These are phyloP conservation scores for Gardenia jasminoides DNA, from an alignment of 257 asterid genomes.

Conservation along the genomic window DNA sequence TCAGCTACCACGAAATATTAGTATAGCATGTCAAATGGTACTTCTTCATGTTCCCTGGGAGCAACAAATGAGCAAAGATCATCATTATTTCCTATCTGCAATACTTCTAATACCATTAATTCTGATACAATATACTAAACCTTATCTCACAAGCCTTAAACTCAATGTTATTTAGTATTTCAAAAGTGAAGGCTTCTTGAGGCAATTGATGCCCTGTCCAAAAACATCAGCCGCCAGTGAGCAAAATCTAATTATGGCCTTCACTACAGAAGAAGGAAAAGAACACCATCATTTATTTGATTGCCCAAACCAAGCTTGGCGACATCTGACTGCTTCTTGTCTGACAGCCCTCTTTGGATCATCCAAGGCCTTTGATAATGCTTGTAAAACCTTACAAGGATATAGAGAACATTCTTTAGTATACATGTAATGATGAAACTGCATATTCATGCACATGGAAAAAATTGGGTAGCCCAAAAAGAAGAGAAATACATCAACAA, in stretches of 20 bases:
- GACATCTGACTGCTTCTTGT: slow-evolving; percentile 87
- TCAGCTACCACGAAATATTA: background rate
- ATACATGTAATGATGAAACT: background rate
- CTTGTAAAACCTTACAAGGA: slow-evolving; percentile 65
- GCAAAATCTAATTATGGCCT: background rate
- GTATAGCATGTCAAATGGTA: background rate
- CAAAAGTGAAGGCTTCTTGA: slow-evolving; percentile 48
- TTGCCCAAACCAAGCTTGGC: slow-evolving; percentile 70
- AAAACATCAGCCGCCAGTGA: background rate
- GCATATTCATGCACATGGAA: background rate
- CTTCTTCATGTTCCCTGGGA: background rate
- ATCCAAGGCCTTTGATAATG: slow-evolving; percentile 70
- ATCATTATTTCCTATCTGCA: background rate
- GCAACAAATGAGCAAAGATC: background rate
- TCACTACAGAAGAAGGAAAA: background rate
- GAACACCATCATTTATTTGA: background rate
- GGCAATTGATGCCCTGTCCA: slow-evolving; percentile 59
- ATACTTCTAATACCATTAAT: background rate
- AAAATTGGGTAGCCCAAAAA: background rate
- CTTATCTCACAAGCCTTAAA: background rate
- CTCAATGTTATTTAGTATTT: slow-evolving; percentile 11
- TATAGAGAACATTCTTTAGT: slow-evolving; percentile 1
- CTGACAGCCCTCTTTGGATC: slow-evolving; percentile 89
- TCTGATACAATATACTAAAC: background rate
- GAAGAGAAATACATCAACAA: slow-evolving; percentile 2